Evolutionary conservation across 192 early-diverging fungal genomes (phyloP), one percentile per base, ranked within the genome.

Genomic region (Linnemannia hyalina): DNA sequence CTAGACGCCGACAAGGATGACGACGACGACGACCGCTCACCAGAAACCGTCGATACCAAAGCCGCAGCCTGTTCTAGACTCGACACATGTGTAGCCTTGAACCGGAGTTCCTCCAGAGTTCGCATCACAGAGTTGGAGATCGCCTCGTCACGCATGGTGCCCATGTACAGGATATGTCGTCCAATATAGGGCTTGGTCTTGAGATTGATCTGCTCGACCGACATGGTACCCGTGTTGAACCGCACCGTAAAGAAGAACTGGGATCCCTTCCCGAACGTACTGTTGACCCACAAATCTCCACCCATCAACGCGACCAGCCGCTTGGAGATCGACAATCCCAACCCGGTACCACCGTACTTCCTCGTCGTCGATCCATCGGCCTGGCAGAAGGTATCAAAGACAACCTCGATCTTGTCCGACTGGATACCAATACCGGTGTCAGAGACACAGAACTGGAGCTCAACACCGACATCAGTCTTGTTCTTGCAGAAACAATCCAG

Each of bases 341-440:
- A 81, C 0, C 97, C 96, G 10, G 96, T 97, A 40, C 96, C 96
- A 60, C 96, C 96, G 75, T 95, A 98, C 87, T 94, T 93, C 78
- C 95, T 94, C 22, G 94, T 95, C 15, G 95, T 96, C 26, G 93
- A 93, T 15, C 94, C 94, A 73, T 97, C 96, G 1, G 95, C 96
- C 82, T 97, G 97, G 68, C 93, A 89, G 87, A 97, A 98, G 26
- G 94, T 94, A 38, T 95, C 93, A 82, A 97, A 97, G n/a, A 97
- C 92, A 23, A 95, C 89, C 46, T 91, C 83, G 54, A 94, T 90
- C 73, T 96, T 96, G 68, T 96, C 95, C 73, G 91, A 91, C 70
- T 94, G 90, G 73, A 97, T 96, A 49, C 97, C 97, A 69, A 97
- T 97, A 68, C 97, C 97, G 3, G 95, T 95, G 74, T 97, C 97